Base-by-base conservation (phyloP, 345 rosid species). In the Syzygium aqueum region DNA sequence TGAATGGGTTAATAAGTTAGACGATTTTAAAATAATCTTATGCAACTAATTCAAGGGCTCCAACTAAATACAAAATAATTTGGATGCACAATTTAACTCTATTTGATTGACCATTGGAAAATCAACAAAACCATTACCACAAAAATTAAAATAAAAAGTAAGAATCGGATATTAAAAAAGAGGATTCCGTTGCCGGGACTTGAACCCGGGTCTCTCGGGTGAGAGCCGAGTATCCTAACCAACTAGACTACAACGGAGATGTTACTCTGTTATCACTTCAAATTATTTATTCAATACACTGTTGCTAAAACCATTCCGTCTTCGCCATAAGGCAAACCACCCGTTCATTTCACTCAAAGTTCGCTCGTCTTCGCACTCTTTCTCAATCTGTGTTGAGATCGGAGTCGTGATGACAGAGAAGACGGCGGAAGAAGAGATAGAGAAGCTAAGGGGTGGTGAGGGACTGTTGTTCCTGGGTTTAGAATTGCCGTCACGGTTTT, bases 211-310 rank as follows among this genome's bases (percentile, higher is more conserved):
- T 89, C 91, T 88, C 86, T 90, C 90, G 90, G 91, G 93, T 92
- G 94, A 92, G 90, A 92, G 92, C 90, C 92, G 91, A 90, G 89
- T 90, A 90, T 92, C 93, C 91, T 90, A 84, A 90, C 91, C 92
- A 85, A 88, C 91, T 92, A 89, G 92, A 92, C 94, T 91, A 90
- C 94, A 92, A 90, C 91, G 89, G 90, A 92, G 1, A 11, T 59
- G 15, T 4, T 1, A 0, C 0, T 0, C 0, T 0, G 0, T 0
- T 0, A 0, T 4, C 46, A 10, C 3, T 27, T 59, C 27, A 11
- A 4, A 10, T 59, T 25, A 59, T 59, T 25, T 27, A 27, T 0
- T 25, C 0, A 27, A 59, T 59, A 27, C 0, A 27, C 0, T 4
- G 0, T 1, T 0, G 2, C 0, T 4, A 57, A 23, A 23, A 23